Evolutionary conservation across 1,284 basidiomycete genomes (phyloP).

Genomic region (Trametes hirsuta): DNA sequence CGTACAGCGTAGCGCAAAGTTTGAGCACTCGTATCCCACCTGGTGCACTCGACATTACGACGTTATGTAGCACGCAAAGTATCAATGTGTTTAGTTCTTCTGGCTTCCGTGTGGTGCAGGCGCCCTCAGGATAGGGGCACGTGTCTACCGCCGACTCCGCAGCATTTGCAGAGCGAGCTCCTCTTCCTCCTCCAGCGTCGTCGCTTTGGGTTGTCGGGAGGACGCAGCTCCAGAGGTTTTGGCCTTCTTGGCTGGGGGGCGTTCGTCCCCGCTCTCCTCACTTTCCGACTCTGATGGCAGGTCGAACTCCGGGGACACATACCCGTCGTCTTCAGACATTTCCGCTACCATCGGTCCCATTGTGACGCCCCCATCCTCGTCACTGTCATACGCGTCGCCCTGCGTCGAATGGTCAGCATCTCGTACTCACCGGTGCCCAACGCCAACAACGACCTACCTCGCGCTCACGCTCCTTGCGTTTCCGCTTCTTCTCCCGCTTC

Average conservation of each 20-base stretch:
- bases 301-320: slow-evolving; percentile 76
- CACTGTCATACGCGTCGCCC: slow-evolving; percentile 26
- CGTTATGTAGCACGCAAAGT: no score
- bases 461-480: slow-evolving; percentile 84
- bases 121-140: neutral
- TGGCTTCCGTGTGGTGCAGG: neutral
- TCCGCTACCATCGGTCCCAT: slow-evolving; percentile 36
- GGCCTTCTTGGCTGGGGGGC: slow-evolving; percentile 40
- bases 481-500: slow-evolving; percentile 82
- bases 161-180: slow-evolving; percentile 34
- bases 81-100: no score
- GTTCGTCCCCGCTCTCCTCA: slow-evolving; percentile 39
- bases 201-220: neutral
- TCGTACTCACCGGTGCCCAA: no score
- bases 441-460: slow-evolving; percentile 48
- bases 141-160: slow-evolving; percentile 26
- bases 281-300: slow-evolving; percentile 53
- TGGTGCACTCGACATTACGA: no score
- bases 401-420: neutral
- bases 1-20: no score
- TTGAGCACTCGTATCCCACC: no score
- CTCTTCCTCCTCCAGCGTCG: slow-evolving; percentile 32
- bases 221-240: slow-evolving; percentile 7
- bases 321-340: slow-evolving; percentile 61
- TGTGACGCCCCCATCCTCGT: slow-evolving; percentile 28